Evolutionary conservation across 176 grass and related monocot species (phyloP).

Genomic region (Oropetium thomaeum): DNA sequence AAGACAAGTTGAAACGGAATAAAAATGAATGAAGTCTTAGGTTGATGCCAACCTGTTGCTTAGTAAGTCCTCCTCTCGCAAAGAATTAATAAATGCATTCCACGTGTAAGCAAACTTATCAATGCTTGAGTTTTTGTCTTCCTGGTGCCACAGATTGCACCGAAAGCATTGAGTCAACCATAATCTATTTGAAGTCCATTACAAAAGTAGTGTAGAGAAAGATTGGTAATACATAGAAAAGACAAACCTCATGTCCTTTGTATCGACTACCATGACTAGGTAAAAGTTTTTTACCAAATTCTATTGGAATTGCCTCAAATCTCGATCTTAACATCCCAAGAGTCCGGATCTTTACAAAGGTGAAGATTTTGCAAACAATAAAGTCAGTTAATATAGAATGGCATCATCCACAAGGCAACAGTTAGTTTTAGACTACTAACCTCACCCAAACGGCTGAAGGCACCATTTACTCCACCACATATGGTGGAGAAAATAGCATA

Average conservation of each 20-base stretch:
- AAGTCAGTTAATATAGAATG: slow-evolving; percentile 7
- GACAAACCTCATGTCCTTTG: slow-evolving; percentile 33
- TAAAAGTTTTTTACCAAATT: slow-evolving; percentile 63
- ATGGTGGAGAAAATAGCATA: slow-evolving; percentile 98
- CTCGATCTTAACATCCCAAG: slow-evolving; percentile 95
- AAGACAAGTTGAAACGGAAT: background rate
- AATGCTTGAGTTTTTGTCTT: slow-evolving; percentile 29
- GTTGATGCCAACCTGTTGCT: slow-evolving; percentile 57
- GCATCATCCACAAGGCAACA: slow-evolving; percentile 16
- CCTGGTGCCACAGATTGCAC: slow-evolving; percentile 43
- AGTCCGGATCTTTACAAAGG: slow-evolving; percentile 71
- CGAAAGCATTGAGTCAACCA: background rate
- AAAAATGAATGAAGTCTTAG: slow-evolving; percentile 10
- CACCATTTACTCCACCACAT: slow-evolving; percentile 83
- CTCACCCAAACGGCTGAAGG: slow-evolving; percentile 95
- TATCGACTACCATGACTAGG: slow-evolving; percentile 1
- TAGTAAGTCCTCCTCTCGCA: slow-evolving; percentile 88
- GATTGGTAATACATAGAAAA: background rate
- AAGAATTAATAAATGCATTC: slow-evolving; percentile 83
- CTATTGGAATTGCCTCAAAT: slow-evolving; percentile 62
- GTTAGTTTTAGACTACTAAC: slow-evolving; percentile 40
- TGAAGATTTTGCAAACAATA: slow-evolving; percentile 29
- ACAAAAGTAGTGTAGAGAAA: background rate
- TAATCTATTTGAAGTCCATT: background rate
- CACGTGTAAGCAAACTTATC: slow-evolving; percentile 69